These are phyloP conservation scores for Beauveria sp. DNA, from an alignment of 2,329 filamentous ascomycete species.

Conservation along the genomic window DNA sequence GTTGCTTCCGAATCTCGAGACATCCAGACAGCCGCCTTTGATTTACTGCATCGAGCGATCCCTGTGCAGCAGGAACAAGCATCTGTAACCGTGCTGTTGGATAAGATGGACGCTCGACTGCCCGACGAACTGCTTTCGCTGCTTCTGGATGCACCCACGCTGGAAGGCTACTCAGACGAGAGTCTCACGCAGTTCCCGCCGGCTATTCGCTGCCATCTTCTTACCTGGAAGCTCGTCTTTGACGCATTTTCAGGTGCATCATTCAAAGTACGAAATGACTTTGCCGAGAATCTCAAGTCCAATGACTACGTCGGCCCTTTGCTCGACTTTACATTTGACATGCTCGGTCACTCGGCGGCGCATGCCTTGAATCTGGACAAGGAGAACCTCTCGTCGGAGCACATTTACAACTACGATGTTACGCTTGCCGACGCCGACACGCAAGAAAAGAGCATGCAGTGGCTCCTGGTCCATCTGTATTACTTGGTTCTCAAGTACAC, in stretches of 20 bases:
- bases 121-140: slow-evolving; percentile 82
- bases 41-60: slow-evolving; percentile 71
- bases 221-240: slow-evolving; percentile 86
- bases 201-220: slow-evolving; percentile 67
- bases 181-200: slow-evolving; percentile 62
- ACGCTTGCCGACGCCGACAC: slow-evolving; percentile 47
- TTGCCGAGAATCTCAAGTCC: slow-evolving; percentile 70
- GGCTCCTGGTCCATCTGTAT: slow-evolving; percentile 78
- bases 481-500: slow-evolving; percentile 72
- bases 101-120: slow-evolving; percentile 64
- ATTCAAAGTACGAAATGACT: slow-evolving; percentile 74
- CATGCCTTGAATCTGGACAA: slow-evolving; percentile 68
- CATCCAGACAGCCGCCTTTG: slow-evolving; percentile 75
- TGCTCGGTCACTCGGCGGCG: slow-evolving; percentile 70
- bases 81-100: slow-evolving; percentile 67
- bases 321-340: slow-evolving; percentile 73
- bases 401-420: slow-evolving; percentile 50
- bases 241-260: slow-evolving; percentile 75
- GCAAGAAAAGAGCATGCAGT: slow-evolving; percentile 68
- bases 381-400: slow-evolving; percentile 48
- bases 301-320: slow-evolving; percentile 61
- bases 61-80: slow-evolving; percentile 72
- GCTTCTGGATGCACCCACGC: slow-evolving; percentile 67
- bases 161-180: slow-evolving; percentile 59
- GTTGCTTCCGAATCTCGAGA: slow-evolving; percentile 67